Evolutionary conservation across 768 basidiomycete genomes (phyloP).

Genomic region (Antrodiella citrinella): DNA sequence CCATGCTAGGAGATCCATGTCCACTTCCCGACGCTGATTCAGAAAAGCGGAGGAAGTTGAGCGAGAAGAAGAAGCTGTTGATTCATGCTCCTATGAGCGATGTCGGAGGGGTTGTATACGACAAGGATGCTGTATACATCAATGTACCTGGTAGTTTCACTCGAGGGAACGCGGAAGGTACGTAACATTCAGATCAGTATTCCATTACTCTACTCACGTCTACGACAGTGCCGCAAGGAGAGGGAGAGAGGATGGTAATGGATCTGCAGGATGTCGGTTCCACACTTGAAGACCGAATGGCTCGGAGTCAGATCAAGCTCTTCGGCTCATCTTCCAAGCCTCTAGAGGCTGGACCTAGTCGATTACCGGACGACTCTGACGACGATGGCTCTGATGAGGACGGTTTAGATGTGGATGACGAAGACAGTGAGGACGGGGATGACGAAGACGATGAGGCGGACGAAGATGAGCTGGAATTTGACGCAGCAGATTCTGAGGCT

Average conservation of each 20-base stretch:
- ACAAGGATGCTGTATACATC: slow-evolving; percentile 97
- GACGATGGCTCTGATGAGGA: slow-evolving; percentile 32
- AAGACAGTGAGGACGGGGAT: slow-evolving; percentile 22
- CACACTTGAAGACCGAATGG: slow-evolving; percentile 81
- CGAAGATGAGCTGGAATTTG: slow-evolving; percentile 17
- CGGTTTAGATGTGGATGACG: slow-evolving; percentile 22
- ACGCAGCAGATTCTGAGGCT: slow-evolving; percentile 12
- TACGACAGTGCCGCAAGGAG: slow-evolving; percentile 65
- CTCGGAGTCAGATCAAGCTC: slow-evolving; percentile 73
- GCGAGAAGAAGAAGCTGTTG: slow-evolving; percentile 87
- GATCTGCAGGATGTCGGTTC: slow-evolving; percentile 79
- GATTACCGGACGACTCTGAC: slow-evolving; percentile 9
- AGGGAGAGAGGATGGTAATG: slow-evolving; percentile 97
- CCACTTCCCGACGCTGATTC: slow-evolving; percentile 86
- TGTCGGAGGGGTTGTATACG: slow-evolving; percentile 92
- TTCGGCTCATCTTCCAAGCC: slow-evolving; percentile 75
- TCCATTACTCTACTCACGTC: too few species aligned
- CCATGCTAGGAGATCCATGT: slow-evolving; percentile 86
- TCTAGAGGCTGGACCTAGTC: slow-evolving; percentile 31
- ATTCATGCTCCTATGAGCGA: slow-evolving; percentile 99
- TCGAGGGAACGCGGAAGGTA: slow-evolving; percentile 60
- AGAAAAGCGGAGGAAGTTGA: slow-evolving; percentile 86
- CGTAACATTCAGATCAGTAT: slow-evolving; percentile 16
- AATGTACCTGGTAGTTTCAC: slow-evolving; percentile 96
- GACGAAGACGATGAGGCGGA: slow-evolving; percentile 12